Percentiles rank a stretch among this genome's conserved stretches.
These are phyloP conservation scores for Lasiodiplodia sp. DNA, from an alignment of 2,329 filamentous ascomycete genomes.

Conservation along the genomic window DNA sequence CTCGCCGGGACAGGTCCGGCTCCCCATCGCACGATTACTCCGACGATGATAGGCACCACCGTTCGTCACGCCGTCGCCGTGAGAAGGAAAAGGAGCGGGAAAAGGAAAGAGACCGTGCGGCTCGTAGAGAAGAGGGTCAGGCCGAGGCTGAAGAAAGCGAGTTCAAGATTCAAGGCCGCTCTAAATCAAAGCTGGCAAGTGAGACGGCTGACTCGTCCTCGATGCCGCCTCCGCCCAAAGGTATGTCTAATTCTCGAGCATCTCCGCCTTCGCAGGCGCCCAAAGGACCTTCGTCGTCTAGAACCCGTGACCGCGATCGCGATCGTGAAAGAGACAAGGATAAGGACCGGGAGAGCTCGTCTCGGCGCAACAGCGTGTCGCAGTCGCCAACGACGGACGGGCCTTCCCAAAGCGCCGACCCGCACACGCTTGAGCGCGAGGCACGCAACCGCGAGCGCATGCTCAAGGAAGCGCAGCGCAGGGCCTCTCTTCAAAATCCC, in stretches of 20 bases:
- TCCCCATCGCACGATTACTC: conserved; percentile 48
- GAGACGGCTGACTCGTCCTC: conserved; percentile 31
- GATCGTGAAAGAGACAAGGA: conserved; percentile 11
- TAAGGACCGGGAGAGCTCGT: conserved; percentile 10
- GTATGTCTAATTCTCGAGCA: conserved; percentile 5
- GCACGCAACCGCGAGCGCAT: conserved; percentile 70
- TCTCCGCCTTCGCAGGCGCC: conserved; percentile 40
- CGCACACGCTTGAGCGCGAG: conserved; percentile 75
- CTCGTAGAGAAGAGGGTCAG: conserved; percentile 41
- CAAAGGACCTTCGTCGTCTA: conserved; percentile 39
- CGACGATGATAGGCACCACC: conserved; percentile 44
- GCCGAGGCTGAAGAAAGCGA: conserved; percentile 52
- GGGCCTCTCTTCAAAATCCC: conserved; percentile 34
- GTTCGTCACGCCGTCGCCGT: conserved; percentile 51
- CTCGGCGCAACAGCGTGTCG: conserved; percentile 6
- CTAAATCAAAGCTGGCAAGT: conserved; percentile 40
- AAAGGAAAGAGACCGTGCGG: conserved; percentile 43
- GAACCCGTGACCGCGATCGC: conserved; percentile 21
- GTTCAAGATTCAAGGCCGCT: conserved; percentile 56
- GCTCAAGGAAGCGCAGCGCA: conserved; percentile 72
- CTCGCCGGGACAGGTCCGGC: conserved; percentile 56
- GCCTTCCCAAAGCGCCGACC: conserved; percentile 50
- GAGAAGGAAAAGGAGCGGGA: conserved; percentile 47
- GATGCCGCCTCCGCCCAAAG: conserved; percentile 48
- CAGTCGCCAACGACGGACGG: conserved; percentile 19